phyloP scores from a whole-genome alignment of 2,329 filamentous ascomycete genomes.

The Tolypocladium cylindrosporum region DNA sequence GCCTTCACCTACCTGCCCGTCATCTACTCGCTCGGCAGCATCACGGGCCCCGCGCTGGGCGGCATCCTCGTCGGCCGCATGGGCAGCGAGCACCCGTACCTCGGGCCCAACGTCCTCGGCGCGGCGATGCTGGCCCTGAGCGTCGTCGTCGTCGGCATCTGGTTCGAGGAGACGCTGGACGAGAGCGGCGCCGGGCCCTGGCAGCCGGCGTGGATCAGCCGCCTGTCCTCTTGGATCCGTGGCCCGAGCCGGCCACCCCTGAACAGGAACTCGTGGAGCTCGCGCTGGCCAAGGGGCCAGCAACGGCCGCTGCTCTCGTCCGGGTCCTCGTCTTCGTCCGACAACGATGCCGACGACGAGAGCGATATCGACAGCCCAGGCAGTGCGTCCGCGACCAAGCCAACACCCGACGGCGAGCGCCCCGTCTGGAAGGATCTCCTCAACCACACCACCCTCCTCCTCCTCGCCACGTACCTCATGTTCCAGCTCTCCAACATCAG shows the following conservation, averaged over 20 bases:
- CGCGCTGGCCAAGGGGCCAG: conserved; percentile 24
- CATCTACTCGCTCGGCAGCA: conserved; percentile 89
- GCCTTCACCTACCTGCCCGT: conserved; percentile 93
- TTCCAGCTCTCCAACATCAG: conserved; percentile 92
- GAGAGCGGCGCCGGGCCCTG: conserved; percentile 16
- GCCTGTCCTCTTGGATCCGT: conserved; percentile 17
- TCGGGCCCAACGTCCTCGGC: conserved; percentile 73
- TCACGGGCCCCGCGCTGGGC: conserved; percentile 86
- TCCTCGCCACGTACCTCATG: conserved; percentile 79
- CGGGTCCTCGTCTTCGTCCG: conserved; percentile 13
- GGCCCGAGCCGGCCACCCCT: conserved; percentile 6
- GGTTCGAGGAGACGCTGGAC: conserved; percentile 69
- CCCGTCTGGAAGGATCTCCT: conserved; percentile 48
- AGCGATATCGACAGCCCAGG: conserved; percentile 8
- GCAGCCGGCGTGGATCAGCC: conserved; percentile 22
- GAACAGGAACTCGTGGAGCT: conserved; percentile 24
- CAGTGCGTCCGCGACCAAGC: not conserved
- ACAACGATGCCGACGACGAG: conserved; percentile 12
- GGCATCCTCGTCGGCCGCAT: conserved; percentile 65
- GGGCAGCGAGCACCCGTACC: conserved; percentile 62
- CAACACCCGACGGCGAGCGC: conserved; percentile 14
- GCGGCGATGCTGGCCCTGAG: conserved; percentile 63
- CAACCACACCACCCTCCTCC: conserved; percentile 70
- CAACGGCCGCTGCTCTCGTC: conserved; percentile 19
- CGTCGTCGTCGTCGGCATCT: conserved; percentile 64